Evolutionary conservation across 306 rosid species (phyloP).

Genomic region (Albizia julibrissin): DNA sequence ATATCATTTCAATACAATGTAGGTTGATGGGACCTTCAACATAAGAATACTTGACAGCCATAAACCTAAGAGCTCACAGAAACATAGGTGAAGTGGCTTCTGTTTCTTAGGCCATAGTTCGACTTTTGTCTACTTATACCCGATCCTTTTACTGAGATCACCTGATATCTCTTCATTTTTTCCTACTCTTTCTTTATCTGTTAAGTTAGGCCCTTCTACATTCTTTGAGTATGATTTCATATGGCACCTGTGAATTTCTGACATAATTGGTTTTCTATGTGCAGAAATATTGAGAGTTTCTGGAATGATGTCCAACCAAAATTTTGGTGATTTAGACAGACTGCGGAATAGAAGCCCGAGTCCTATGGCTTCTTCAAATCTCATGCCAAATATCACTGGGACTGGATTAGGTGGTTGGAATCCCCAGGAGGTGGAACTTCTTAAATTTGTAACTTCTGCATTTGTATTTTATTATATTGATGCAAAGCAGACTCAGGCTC

Average conservation of each 20-base stretch:
- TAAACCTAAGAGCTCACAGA: neutral
- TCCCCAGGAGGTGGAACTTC: slow-evolving; percentile 77
- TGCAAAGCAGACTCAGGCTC: neutral
- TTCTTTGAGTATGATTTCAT: slow-evolving; percentile 18
- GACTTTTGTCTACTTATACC: neutral
- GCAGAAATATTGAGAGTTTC: slow-evolving; percentile 96
- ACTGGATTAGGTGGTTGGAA: slow-evolving; percentile 91
- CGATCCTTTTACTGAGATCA: neutral
- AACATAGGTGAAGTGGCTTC: slow-evolving; percentile 4
- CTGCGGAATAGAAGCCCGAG: slow-evolving; percentile 82
- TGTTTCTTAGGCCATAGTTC: neutral
- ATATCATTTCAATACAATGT: neutral
- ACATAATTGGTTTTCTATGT: slow-evolving; percentile 37
- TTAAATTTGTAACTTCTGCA: slow-evolving; percentile 10
- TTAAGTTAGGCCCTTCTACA: neutral
- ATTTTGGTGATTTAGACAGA: slow-evolving; percentile 93
- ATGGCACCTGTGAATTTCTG: slow-evolving; percentile 30
- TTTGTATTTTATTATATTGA: neutral
- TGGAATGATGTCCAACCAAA: slow-evolving; percentile 97
- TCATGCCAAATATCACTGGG: slow-evolving; percentile 77
- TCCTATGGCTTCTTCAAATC: slow-evolving; percentile 49
- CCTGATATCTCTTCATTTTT: neutral
- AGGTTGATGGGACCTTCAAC: slow-evolving; percentile 19
- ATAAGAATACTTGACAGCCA: slow-evolving; percentile 20
- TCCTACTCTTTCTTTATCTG: neutral